Base-by-base conservation (phyloP, 176 grass and related monocot species). In the Rhynchospora tenuis region DNA sequence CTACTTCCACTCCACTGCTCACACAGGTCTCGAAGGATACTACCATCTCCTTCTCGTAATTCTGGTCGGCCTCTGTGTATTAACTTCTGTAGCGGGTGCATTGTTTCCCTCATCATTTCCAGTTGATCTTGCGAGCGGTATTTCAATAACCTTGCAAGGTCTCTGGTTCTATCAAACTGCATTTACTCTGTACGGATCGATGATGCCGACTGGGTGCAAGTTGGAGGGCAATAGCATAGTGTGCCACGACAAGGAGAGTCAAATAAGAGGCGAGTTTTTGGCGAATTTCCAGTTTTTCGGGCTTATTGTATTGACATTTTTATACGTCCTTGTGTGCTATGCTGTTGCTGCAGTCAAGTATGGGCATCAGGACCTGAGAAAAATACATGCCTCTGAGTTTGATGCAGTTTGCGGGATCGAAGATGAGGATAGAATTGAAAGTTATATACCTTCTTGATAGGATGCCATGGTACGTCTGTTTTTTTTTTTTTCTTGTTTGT, bases 111-210 rank as follows among this genome's bases (percentile, higher is more conserved):
- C 50, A 19, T 93, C 89, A 81, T 89, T 99, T 45, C 74, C 89
- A 0, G 87, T 73, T 7, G 96, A 99, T 81, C 80, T 95, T 0
- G 46, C 62, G 19, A 82, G 59, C 5, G 91, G 91, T 64, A 24
- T 90, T 2, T 84, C 88, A 31, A 79, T 99, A 73, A 87, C 96
- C 13, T 89, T 95, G 27, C 96, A 99, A 60, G 96, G 96, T 26
- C 83, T 99, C 2, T 99, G 96, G 96, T 99, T 99, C 86, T 99
- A 95, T 84, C 96, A 99, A 89, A 99, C 96, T 4, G 96, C 96
- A 0, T 86, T 95, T 83, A 89, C 90, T 56, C 91, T 99, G 5
- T 99, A 99, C 54, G 96, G 96, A 0, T 65, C 93, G 0, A 89
- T 93, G 96, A 90, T 99, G 47, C 96, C 96, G 0, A 19, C 31